Conservation (phyloP, 768 basidiomycete genomes). For the Hygrophorus pudorinus region DNA sequence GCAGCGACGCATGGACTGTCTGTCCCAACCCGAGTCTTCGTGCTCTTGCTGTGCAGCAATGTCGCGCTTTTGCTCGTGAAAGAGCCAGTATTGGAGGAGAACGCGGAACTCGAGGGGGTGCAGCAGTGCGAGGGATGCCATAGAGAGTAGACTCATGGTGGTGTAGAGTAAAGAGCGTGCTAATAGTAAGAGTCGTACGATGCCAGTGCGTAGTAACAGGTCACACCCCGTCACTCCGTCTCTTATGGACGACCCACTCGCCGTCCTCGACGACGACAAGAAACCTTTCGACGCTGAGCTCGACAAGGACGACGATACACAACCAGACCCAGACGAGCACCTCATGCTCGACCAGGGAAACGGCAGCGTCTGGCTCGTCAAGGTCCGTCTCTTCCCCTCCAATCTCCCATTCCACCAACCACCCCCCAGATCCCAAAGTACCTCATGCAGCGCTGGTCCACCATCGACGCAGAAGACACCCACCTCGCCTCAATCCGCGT, state of each 20-base stretch:
- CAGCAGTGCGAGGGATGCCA: slow-evolving; percentile 60
- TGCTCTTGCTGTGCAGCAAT: slow-evolving; percentile 69
- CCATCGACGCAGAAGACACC: slow-evolving; percentile 60
- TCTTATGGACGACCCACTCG: slow-evolving; percentile 8
- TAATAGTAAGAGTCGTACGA: too few species aligned
- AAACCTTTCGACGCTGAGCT: slow-evolving; percentile 57
- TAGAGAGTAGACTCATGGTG: slow-evolving; percentile 46
- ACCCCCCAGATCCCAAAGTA: slow-evolving; percentile 67
- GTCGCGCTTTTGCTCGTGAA: slow-evolving; percentile 73
- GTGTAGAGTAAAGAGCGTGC: too few species aligned
- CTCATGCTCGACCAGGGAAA: slow-evolving; percentile 70
- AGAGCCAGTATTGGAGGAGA: slow-evolving; percentile 75
- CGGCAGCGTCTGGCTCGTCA: slow-evolving; percentile 78
- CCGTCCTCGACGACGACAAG: slow-evolving; percentile 63
- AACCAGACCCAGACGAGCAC: slow-evolving; percentile 74
- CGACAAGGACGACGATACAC: slow-evolving; percentile 46
- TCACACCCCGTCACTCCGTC: too few species aligned
- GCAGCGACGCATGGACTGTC: slow-evolving; percentile 77
- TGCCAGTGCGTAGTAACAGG: too few species aligned
- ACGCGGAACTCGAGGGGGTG: slow-evolving; percentile 80
- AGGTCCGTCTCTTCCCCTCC: slow-evolving; percentile 36
- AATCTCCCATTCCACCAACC: neutral
- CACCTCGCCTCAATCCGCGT: slow-evolving; percentile 82
- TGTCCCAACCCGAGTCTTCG: slow-evolving; percentile 77
- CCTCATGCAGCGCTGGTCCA: slow-evolving; percentile 79